Evolutionary conservation across 257 asterid genomes (phyloP).

Genomic region (Plantago elongata): DNA sequence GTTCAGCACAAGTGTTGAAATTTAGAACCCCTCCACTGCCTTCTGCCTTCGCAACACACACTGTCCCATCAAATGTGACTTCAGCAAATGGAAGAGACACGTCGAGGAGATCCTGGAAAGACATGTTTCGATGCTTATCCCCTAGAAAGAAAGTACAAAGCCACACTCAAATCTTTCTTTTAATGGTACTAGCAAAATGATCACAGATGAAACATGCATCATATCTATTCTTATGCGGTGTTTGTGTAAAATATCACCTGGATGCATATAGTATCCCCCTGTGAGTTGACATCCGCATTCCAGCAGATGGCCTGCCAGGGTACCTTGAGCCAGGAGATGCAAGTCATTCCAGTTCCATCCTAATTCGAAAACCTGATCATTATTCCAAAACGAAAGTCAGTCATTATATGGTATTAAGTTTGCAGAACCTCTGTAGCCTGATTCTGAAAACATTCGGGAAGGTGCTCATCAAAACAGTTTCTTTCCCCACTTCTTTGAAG

Average conservation of each 20-base stretch:
- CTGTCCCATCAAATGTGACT: conserved; percentile 65
- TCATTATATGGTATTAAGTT: conserved; percentile 20
- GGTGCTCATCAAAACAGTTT: no score
- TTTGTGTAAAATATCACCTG: conserved; percentile 45
- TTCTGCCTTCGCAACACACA: conserved; percentile 78
- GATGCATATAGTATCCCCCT: conserved; percentile 97
- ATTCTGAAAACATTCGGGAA: no score
- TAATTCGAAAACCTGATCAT: conserved; percentile 70
- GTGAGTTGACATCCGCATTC: conserved; percentile 99
- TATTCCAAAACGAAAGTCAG: conserved; percentile 15
- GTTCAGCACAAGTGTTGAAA: conserved; percentile 78
- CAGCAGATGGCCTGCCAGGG: conserved; percentile 88
- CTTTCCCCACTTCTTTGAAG: no score
- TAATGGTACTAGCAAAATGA: conserved; percentile 3
- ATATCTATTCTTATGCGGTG: not conserved
- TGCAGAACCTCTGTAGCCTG: not conserved
- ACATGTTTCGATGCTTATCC: conserved; percentile 71
- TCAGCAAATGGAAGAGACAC: conserved; percentile 90
- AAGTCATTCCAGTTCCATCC: conserved; percentile 98
- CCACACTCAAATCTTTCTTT: conserved; percentile 10
- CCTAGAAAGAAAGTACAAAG: conserved; percentile 36
- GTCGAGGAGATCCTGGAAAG: conserved; percentile 65
- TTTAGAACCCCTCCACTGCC: conserved; percentile 70
- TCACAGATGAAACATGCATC: conserved; percentile 7
- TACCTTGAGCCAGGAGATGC: conserved; percentile 83